A percentile compares a stretch with the other conserved stretches of the same genome.
These are phyloP conservation scores for Lathyrus aphaca DNA, from an alignment of 306 rosid species.

Conservation along the genomic window DNA sequence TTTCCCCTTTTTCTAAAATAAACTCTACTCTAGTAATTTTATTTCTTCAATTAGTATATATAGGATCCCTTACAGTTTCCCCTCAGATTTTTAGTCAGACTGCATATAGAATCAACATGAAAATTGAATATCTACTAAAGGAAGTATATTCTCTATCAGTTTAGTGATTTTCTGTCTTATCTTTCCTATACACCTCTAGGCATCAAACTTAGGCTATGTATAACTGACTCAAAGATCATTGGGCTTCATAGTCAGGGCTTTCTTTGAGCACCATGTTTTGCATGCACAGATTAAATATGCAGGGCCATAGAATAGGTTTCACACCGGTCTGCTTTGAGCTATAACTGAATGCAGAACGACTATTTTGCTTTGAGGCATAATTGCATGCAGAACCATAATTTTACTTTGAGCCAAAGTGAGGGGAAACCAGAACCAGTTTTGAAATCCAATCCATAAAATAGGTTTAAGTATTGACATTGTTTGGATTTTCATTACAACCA, in stretches of 20 bases:
- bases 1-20: constrained; percentile 41
- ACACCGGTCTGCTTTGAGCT: too few species aligned
- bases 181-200: constrained; percentile 53
- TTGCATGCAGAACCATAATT: too few species aligned
- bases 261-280: constrained; percentile 64
- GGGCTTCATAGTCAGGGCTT: constrained; percentile 39
- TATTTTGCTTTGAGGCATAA: too few species aligned
- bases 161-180: constrained; percentile 60
- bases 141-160: constrained; percentile 62
- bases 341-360: too few species aligned
- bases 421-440: not conserved
- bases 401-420: too few species aligned
- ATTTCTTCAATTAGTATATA: constrained; percentile 58
- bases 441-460: not conserved
- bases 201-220: constrained; percentile 69
- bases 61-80: constrained; percentile 43
- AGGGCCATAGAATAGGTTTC: too few species aligned
- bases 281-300: constrained; percentile 51
- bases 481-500: constrained; percentile 1
- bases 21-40: constrained; percentile 63
- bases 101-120: constrained; percentile 43
- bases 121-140: constrained; percentile 22
- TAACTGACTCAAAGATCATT: constrained; percentile 66
- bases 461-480: not conserved
- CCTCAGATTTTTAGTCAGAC: constrained; percentile 74